Evolutionary conservation across 805 yeast species (phyloP).

Genomic region (Metschnikowia lachancei): DNA sequence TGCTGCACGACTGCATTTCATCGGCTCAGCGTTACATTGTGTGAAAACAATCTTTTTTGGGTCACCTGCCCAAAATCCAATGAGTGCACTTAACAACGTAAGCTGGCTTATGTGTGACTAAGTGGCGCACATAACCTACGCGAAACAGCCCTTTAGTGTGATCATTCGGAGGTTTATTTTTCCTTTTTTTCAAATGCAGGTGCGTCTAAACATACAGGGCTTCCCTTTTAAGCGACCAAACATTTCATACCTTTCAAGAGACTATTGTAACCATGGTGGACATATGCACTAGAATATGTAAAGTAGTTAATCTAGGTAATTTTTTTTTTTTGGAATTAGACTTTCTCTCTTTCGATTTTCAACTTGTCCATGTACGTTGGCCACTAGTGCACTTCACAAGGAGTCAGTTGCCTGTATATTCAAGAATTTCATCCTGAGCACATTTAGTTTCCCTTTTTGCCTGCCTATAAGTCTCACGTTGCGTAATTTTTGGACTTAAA

Average conservation of each 20-base stretch:
- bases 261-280: background rate
- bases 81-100: background rate
- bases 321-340: too few species aligned
- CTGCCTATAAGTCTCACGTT: background rate
- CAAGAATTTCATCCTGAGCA: conserved; percentile 8
- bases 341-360: too few species aligned
- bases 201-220: background rate
- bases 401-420: background rate
- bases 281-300: background rate
- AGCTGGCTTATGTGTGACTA: background rate
- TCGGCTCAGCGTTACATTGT: background rate
- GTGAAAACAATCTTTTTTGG: background rate
- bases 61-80: too few species aligned
- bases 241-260: background rate
- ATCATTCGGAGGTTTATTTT: too few species aligned
- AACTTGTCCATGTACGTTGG: background rate
- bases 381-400: background rate
- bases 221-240: background rate
- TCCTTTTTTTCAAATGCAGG: background rate
- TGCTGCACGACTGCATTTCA: background rate
- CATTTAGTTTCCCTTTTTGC: background rate
- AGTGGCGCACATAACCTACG: background rate
- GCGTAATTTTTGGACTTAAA: background rate
- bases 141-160: background rate
- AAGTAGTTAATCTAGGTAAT: too few species aligned